These are phyloP conservation scores for Nigrospora sphaerica DNA, from an alignment of 2,329 filamentous ascomycete genomes.

Conservation along the genomic window DNA sequence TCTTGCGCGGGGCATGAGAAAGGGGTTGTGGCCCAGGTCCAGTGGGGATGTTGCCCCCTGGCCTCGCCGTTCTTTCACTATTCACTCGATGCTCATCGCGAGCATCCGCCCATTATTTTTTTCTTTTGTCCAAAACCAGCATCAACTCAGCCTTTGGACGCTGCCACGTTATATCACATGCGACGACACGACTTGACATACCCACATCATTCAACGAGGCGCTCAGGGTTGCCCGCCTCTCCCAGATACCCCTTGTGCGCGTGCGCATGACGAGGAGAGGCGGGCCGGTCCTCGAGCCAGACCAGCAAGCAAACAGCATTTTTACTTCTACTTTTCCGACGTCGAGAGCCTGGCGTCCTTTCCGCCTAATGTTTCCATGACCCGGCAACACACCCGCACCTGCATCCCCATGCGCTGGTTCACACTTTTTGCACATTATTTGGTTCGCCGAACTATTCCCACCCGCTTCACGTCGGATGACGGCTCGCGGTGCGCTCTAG, in stretches of 20 bases:
- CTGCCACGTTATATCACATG: conserved; percentile 18
- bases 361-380: conserved; percentile 23
- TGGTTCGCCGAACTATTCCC: background rate
- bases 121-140: conserved; percentile 25
- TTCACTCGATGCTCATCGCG: background rate
- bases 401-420: conserved; percentile 1
- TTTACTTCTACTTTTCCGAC: conserved; percentile 13
- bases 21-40: background rate
- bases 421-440: conserved; percentile 1
- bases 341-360: conserved; percentile 21
- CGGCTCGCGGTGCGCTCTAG: conserved; percentile 1
- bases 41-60: too few species aligned
- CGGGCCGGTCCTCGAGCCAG: background rate
- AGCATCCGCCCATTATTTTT: conserved; percentile 16
- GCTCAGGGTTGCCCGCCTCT: conserved; percentile 10
- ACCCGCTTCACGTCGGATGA: background rate
- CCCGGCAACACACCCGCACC: conserved; percentile 12
- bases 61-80: too few species aligned
- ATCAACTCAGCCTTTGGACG: conserved; percentile 13
- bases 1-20: conserved; percentile 3
- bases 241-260: conserved; percentile 10
- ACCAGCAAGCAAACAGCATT: conserved; percentile 12
- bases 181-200: conserved; percentile 19
- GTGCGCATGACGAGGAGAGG: conserved; percentile 4
- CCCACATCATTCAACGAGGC: conserved; percentile 7